Percentiles rank a stretch among this genome's conserved stretches.
phyloP scores from a whole-genome alignment of 352 stramenopile species.

The Pythium angustatum region DNA sequence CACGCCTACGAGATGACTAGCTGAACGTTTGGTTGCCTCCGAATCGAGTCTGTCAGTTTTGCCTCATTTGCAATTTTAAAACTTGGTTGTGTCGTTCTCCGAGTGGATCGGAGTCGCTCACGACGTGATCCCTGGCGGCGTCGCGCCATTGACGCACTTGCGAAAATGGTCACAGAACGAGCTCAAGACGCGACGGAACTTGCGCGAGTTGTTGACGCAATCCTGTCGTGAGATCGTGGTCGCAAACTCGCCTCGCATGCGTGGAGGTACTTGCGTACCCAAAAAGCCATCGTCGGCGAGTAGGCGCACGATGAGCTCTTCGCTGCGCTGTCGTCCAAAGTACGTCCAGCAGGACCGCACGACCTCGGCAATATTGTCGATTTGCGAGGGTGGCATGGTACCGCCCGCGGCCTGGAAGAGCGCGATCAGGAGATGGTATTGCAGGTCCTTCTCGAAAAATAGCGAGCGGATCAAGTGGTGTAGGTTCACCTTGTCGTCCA shows the following conservation, averaged over 20 bases:
- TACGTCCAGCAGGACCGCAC: slow-evolving; percentile 76
- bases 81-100: too few relatives aligned
- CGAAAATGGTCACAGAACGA: slow-evolving; percentile 82
- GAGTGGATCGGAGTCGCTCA: too few relatives aligned
- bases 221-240: slow-evolving; percentile 57
- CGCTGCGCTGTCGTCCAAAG: slow-evolving; percentile 61
- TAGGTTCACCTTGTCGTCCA: slow-evolving; percentile 56
- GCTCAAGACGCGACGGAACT: slow-evolving; percentile 75
- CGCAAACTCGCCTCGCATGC: slow-evolving; percentile 57
- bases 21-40: too few relatives aligned
- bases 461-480: slow-evolving; percentile 65
- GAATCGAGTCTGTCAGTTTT: not conserved
- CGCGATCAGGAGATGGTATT: slow-evolving; percentile 67
- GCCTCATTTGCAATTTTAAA: not conserved
- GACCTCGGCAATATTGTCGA: slow-evolving; percentile 69
- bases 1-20: not conserved
- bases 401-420: slow-evolving; percentile 67
- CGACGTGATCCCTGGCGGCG: slow-evolving; percentile 22
- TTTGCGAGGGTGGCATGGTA: slow-evolving; percentile 55
- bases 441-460: slow-evolving; percentile 81
- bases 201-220: slow-evolving; percentile 74
- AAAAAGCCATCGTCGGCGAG: slow-evolving; percentile 63
- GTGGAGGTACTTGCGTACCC: slow-evolving; percentile 54
- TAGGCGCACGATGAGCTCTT: slow-evolving; percentile 61
- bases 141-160: slow-evolving; percentile 39